Evolutionary conservation across 2,329 filamentous ascomycete species (phyloP).

Genomic region (Cryphonectria carpinicola): DNA sequence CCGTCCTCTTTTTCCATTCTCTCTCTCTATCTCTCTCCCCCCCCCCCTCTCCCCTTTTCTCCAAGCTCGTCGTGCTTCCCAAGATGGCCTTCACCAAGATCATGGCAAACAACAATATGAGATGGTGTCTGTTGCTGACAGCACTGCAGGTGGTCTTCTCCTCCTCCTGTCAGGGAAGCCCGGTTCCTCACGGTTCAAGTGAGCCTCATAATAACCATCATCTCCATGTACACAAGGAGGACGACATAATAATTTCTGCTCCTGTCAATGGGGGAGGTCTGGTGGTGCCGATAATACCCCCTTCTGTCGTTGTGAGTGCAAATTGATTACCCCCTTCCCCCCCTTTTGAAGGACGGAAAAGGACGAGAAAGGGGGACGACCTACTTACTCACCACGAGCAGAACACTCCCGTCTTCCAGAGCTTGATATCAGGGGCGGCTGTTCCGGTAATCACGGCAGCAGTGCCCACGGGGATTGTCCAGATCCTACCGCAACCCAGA

Average conservation of each 20-base stretch:
- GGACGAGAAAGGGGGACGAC: background rate
- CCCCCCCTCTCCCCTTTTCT: too few species aligned
- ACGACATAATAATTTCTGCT: background rate
- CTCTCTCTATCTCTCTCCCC: background rate
- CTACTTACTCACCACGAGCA: conserved; percentile 9
- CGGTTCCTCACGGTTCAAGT: background rate
- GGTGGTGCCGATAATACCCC: background rate
- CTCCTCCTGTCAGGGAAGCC: conserved; percentile 13
- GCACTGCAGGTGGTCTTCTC: conserved; percentile 23
- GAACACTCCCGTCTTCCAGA: conserved; percentile 16
- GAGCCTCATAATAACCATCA: background rate
- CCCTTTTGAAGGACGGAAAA: background rate
- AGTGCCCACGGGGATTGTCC: conserved; percentile 37
- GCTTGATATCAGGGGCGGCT: conserved; percentile 20
- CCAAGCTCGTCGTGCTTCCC: background rate
- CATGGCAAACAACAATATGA: conserved; percentile 24
- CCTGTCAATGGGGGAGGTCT: background rate
- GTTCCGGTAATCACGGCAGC: conserved; percentile 40
- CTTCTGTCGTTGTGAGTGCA: background rate
- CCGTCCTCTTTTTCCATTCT: background rate
- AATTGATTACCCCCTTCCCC: too few species aligned
- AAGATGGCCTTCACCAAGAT: conserved; percentile 3
- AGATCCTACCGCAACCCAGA: conserved; percentile 39
- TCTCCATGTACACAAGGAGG: background rate
- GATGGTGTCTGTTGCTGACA: conserved; percentile 25